Conservation (phyloP, 176 grass and related monocot species). For the Thalia dealbata region DNA sequence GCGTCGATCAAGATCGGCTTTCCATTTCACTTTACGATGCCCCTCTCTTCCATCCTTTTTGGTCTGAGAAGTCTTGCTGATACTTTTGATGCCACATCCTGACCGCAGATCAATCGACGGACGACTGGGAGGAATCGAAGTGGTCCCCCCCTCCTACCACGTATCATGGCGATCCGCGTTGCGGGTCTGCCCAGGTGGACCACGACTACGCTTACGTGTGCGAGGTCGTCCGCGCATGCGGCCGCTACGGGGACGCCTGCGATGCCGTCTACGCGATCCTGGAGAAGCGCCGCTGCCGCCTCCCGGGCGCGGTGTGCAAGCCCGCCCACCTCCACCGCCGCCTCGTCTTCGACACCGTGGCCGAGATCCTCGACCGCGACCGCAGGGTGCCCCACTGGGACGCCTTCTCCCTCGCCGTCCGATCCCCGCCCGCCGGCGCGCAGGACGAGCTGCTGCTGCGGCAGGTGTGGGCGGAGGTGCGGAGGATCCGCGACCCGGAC, state of each 20-base stretch:
- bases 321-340: conserved; percentile 38
- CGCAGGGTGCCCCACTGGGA: conserved; percentile 45
- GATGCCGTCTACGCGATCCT: conserved; percentile 29
- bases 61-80: background rate
- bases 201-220: conserved; percentile 54
- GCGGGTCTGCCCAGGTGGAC: conserved; percentile 23
- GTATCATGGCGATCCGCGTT: background rate
- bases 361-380: conserved; percentile 50
- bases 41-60: background rate
- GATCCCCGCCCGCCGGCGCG: background rate
- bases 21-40: background rate
- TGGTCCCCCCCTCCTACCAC: background rate
- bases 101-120: background rate
- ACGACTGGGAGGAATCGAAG: conserved; percentile 15
- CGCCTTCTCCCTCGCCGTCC: background rate
- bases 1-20: background rate
- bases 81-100: background rate
- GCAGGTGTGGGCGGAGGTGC: conserved; percentile 52
- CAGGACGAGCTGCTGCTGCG: conserved; percentile 25
- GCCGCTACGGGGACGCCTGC: conserved; percentile 8
- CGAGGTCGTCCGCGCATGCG: conserved; percentile 30
- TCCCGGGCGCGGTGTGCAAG: background rate
- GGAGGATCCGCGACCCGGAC: conserved; percentile 30
- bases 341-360: conserved; percentile 50
- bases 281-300: conserved; percentile 21